Percentiles rank a stretch among this genome's conserved stretches.
Conservation (phyloP, 1,284 basidiomycete genomes). For the Singerocomus inundabilis region DNA sequence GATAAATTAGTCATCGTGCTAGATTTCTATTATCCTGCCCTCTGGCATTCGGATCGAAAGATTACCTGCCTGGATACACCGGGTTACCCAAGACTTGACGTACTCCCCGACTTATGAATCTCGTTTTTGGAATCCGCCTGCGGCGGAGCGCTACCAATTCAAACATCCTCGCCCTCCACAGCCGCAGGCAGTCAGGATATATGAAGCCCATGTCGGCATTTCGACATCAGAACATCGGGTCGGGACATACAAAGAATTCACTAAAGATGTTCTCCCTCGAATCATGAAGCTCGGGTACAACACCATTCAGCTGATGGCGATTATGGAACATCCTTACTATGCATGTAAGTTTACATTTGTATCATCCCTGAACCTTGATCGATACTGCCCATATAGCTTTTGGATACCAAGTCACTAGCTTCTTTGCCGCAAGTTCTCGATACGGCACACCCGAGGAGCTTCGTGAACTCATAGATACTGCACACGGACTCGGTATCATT, state of each 20-base stretch:
- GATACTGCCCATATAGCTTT: constrained; percentile 59
- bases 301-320: constrained; percentile 94
- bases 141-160: constrained; percentile 72
- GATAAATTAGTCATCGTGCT: constrained; percentile 5
- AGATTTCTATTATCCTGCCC: constrained; percentile 85
- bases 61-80: constrained; percentile 90
- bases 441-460: constrained; percentile 95
- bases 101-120: constrained; percentile 94
- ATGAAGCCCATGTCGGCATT: constrained; percentile 98
- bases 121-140: constrained; percentile 96
- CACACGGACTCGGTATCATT: constrained; percentile 89
- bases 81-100: constrained; percentile 90
- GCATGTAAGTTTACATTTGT: constrained; percentile 64
- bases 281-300: constrained; percentile 95
- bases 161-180: constrained; percentile 74
- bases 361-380: constrained; percentile 3
- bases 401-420: constrained; percentile 96
- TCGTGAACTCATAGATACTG: constrained; percentile 92
- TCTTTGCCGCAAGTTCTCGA: constrained; percentile 96
- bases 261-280: constrained; percentile 77
- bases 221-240: constrained; percentile 86
- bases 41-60: constrained; percentile 84
- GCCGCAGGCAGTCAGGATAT: constrained; percentile 79
- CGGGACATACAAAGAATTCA: constrained; percentile 96
- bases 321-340: constrained; percentile 99